phyloP scores from a whole-genome alignment of 106 monocot species.

The Allium fistulosum region DNA sequence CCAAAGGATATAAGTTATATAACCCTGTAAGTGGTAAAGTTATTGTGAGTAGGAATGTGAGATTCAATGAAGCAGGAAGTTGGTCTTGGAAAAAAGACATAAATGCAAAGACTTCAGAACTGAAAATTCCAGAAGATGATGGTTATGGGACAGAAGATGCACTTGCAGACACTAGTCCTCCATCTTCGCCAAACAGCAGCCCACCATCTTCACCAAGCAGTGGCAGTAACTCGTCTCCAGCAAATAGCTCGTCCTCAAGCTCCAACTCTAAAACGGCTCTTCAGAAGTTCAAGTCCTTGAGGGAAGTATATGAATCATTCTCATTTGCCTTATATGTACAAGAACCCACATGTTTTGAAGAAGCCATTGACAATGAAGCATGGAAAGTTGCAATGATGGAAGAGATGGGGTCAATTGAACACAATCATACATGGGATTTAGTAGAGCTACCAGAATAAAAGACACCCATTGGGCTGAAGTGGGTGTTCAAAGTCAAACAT shows the following conservation, averaged over 20 bases:
- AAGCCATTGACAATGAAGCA: not conserved
- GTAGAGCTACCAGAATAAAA: not conserved
- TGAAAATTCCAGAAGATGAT: not conserved
- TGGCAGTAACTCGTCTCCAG: not conserved
- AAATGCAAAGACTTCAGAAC: not conserved
- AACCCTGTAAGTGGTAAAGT: not conserved
- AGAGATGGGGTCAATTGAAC: not conserved
- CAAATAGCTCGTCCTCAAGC: too few species aligned
- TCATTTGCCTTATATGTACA: not conserved
- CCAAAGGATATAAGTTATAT: constrained; percentile 1
- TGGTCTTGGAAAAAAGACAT: not conserved
- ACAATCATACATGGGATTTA: not conserved
- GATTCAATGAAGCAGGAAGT: not conserved
- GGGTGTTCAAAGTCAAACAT: constrained; percentile 4
- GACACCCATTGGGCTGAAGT: not conserved
- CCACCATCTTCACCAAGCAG: not conserved
- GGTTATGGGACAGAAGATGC: not conserved
- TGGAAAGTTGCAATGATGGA: not conserved
- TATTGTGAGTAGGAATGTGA: not conserved
- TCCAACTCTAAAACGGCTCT: not conserved
- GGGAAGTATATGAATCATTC: not conserved
- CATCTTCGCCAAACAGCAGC: not conserved
- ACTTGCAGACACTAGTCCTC: not conserved
- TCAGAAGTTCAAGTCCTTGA: not conserved
- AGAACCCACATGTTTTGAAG: not conserved